A percentile compares a stretch with the other conserved stretches of the same genome.
Conservation (phyloP, 352 stramenopile genomes). For the Pythium rishiriense region DNA sequence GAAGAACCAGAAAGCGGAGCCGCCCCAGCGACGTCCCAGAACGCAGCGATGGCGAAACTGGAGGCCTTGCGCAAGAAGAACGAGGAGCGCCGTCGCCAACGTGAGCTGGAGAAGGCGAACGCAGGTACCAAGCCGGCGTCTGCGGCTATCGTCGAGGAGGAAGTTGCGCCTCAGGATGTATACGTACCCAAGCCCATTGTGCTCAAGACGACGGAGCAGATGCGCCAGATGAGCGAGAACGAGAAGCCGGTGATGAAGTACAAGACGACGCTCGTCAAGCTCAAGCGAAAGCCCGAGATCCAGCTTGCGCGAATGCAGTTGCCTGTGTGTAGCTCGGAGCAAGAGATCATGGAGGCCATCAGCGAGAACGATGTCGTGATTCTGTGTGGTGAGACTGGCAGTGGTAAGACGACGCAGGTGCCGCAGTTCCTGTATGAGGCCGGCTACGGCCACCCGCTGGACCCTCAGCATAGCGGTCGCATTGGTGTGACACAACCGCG, state of each 20-base stretch:
- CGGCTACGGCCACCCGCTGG: constrained; percentile 77
- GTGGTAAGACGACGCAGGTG: constrained; percentile 98
- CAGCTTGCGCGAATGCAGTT: constrained; percentile 93
- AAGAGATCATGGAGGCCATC: constrained; percentile 99
- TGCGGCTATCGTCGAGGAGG: constrained; percentile 16
- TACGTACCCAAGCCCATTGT: constrained; percentile 72
- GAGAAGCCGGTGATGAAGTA: constrained; percentile 36
- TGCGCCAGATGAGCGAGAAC: constrained; percentile 52
- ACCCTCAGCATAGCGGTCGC: constrained; percentile 47
- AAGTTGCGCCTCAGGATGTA: constrained; percentile 35
- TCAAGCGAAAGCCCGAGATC: constrained; percentile 85
- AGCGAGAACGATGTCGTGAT: constrained; percentile 96
- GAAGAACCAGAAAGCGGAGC: neutral
- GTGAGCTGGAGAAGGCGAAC: constrained; percentile 27
- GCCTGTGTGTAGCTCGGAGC: constrained; percentile 97
- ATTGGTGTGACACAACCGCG: constrained; percentile 98
- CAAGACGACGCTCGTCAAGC: constrained; percentile 72
- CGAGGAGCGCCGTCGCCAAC: constrained; percentile 61
- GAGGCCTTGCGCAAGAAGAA: constrained; percentile 79
- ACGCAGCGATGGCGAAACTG: constrained; percentile 64
- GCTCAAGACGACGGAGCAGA: constrained; percentile 64
- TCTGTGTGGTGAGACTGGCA: constrained; percentile 97
- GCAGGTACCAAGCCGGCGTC: neutral
- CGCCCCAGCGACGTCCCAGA: constrained; percentile 49
- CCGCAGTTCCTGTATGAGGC: constrained; percentile 98